These are phyloP conservation scores for Backusella mclennaniae DNA, from an alignment of 192 early-diverging fungal genomes.

Conservation along the genomic window DNA sequence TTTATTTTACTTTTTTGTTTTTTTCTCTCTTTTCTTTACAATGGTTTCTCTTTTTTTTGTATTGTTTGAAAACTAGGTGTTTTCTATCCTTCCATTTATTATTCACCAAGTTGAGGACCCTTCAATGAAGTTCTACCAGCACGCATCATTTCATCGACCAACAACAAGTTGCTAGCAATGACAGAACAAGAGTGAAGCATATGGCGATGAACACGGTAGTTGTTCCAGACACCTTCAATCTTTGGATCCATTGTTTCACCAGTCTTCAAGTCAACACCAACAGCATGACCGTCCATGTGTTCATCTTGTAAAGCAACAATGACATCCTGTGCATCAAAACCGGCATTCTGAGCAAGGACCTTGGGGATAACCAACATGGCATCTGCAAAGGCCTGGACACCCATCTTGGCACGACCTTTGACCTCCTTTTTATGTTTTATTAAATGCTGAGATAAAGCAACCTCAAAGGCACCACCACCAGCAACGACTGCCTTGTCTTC, in stretches of 20 bases:
- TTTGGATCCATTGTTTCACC: constrained; percentile 92
- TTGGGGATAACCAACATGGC: constrained; percentile 96
- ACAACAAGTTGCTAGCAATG: constrained; percentile 96
- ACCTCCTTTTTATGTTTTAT: constrained; percentile 85
- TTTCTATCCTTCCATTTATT: background rate
- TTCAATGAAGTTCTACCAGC: constrained; percentile 43
- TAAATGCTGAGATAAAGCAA: constrained; percentile 83
- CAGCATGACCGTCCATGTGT: constrained; percentile 84
- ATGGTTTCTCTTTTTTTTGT: background rate
- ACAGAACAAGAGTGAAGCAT: constrained; percentile 96
- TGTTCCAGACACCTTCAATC: constrained; percentile 96
- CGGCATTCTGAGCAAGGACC: constrained; percentile 92
- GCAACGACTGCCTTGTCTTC: constrained; percentile 90
- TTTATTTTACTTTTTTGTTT: background rate
- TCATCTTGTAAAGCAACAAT: constrained; percentile 94
- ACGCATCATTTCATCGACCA: constrained; percentile 99
- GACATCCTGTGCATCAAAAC: constrained; percentile 95
- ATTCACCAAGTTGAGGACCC: constrained; percentile 34
- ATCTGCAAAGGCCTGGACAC: constrained; percentile 96
- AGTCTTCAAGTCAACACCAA: constrained; percentile 91
- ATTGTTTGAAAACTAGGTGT: background rate
- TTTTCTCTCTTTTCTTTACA: background rate
- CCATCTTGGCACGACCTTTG: constrained; percentile 94
- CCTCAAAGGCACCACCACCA: constrained; percentile 95
- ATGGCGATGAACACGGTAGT: constrained; percentile 95